Conservation (phyloP, 2,329 filamentous ascomycete species). For the Zymoseptoria crescenta region DNA sequence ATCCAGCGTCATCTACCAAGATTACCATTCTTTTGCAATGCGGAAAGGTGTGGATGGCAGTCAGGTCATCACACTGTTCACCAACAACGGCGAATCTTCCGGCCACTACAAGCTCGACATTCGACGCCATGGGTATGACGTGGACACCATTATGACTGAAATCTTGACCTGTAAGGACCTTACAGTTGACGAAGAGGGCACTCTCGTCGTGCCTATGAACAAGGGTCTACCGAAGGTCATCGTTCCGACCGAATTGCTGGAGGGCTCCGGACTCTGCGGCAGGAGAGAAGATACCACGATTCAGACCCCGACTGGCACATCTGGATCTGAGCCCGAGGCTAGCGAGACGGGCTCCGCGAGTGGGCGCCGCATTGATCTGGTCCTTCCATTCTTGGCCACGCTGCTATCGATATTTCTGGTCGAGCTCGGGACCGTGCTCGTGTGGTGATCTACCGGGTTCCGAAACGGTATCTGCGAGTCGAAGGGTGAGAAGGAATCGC, state of each 20-base stretch:
- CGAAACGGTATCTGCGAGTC: background rate
- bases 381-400: background rate
- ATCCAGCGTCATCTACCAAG: conserved; percentile 38
- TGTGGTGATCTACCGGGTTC: background rate
- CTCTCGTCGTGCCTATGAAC: conserved; percentile 28
- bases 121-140: conserved; percentile 23
- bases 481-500: background rate
- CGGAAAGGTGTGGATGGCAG: conserved; percentile 35
- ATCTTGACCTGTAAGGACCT: conserved; percentile 28
- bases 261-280: conserved; percentile 22
- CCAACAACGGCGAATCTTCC: conserved; percentile 32
- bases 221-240: conserved; percentile 30
- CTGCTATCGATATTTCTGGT: background rate
- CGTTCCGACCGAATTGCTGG: conserved; percentile 22
- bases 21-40: conserved; percentile 38
- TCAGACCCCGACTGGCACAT: background rate
- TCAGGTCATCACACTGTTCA: conserved; percentile 40
- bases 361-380: background rate
- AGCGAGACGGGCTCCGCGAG: background rate
- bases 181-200: conserved; percentile 21
- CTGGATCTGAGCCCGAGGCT: background rate
- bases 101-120: conserved; percentile 30
- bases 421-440: background rate
- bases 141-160: conserved; percentile 26
- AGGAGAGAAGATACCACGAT: background rate